Evolutionary conservation across 1,139 yeast species (phyloP).

Genomic region (Debaryomycetaceae sp.): DNA sequence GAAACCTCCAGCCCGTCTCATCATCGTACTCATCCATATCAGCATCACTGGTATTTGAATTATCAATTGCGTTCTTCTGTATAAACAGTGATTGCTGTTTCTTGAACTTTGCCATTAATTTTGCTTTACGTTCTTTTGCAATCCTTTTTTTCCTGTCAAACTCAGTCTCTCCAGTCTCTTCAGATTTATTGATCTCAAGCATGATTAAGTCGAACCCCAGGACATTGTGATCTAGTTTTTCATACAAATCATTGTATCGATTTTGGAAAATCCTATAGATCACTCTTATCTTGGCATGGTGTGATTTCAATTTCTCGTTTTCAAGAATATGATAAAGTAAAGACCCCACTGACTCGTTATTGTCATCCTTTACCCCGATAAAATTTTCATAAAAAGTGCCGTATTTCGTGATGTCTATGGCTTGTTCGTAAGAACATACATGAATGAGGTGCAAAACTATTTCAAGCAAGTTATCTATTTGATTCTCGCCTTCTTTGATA

Average conservation of each 20-base stretch:
- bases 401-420: constrained; percentile 22
- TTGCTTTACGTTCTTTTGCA: constrained; percentile 72
- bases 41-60: constrained; percentile 27
- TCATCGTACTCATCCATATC: constrained; percentile 34
- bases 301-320: constrained; percentile 35
- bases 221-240: constrained; percentile 18
- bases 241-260: constrained; percentile 21
- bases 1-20: constrained; percentile 60
- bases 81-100: constrained; percentile 74
- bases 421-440: constrained; percentile 38
- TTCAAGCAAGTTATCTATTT: constrained; percentile 55
- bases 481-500: constrained; percentile 30
- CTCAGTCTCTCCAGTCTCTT: constrained; percentile 34
- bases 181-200: constrained; percentile 14
- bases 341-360: constrained; percentile 43
- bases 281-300: constrained; percentile 53
- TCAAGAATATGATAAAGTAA: constrained; percentile 42
- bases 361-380: constrained; percentile 23
- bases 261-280: constrained; percentile 41
- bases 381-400: constrained; percentile 36
- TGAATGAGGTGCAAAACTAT: constrained; percentile 69
- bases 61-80: constrained; percentile 39
- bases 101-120: constrained; percentile 72
- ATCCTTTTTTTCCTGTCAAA: constrained; percentile 58
- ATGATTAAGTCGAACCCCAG: constrained; percentile 17